These are phyloP conservation scores for Ganoderma multipileum DNA, from an alignment of 1,284 basidiomycete genomes.

Conservation along the genomic window DNA sequence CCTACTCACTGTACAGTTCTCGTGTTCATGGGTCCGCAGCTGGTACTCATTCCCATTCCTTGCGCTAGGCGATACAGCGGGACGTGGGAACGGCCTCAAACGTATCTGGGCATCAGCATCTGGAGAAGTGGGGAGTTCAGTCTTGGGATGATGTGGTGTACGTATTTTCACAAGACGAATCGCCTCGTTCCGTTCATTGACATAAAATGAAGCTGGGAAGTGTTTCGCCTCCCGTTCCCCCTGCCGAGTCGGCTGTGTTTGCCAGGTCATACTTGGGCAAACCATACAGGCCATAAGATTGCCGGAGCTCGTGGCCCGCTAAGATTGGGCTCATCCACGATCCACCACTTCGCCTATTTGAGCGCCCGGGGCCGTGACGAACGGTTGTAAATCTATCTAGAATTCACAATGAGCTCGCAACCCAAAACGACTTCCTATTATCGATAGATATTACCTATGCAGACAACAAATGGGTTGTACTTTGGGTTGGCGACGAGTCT, in stretches of 20 bases:
- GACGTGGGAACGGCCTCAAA: neutral
- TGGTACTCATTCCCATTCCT: no score
- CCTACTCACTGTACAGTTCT: no score
- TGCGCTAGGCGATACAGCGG: neutral
- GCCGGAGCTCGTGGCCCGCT: neutral
- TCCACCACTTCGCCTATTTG: no score
- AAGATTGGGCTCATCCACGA: no score
- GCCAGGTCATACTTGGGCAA: neutral
- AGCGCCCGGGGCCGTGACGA: no score
- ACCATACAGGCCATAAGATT: neutral
- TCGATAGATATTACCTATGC: no score
- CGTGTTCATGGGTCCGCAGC: neutral
- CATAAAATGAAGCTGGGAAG: constrained; percentile 1
- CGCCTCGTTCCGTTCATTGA: neutral
- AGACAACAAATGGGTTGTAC: no score
- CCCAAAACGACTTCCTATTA: no score
- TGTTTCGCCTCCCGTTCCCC: neutral
- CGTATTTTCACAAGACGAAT: neutral
- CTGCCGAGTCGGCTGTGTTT: neutral
- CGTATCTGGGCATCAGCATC: neutral
- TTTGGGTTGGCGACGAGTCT: no score
- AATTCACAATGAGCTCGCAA: no score
- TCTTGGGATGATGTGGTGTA: neutral
- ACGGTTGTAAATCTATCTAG: no score
- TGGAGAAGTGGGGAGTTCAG: neutral